These are phyloP conservation scores for Ricinus communis DNA, from an alignment of 345 rosid genomes.

Conservation along the genomic window DNA sequence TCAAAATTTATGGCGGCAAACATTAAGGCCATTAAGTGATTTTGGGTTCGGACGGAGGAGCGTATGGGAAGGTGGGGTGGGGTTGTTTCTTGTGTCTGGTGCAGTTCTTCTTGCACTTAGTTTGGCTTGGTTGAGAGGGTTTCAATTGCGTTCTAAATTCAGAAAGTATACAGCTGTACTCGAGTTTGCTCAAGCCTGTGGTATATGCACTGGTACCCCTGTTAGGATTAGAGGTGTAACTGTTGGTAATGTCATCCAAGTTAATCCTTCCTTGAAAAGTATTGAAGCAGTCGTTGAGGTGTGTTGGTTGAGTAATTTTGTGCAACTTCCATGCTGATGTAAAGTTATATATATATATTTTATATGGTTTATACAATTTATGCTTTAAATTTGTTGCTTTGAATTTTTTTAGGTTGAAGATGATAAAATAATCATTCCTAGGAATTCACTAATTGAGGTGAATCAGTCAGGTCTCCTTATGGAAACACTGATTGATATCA, in stretches of 20 bases:
- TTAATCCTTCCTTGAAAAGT: conserved; percentile 83
- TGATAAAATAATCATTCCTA: conserved; percentile 89
- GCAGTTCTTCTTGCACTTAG: conserved; percentile 76
- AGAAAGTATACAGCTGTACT: conserved; percentile 80
- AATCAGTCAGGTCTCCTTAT: conserved; percentile 98
- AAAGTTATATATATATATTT: too few relatives aligned
- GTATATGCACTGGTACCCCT: conserved; percentile 87
- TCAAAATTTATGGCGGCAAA: conserved; percentile 69
- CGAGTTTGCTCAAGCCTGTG: conserved; percentile 81
- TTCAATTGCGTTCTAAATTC: conserved; percentile 75
- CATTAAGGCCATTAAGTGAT: conserved; percentile 77
- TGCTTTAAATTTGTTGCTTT: conserved; percentile 4
- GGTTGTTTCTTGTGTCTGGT: conserved; percentile 88
- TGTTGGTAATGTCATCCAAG: conserved; percentile 85
- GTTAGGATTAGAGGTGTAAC: conserved; percentile 96
- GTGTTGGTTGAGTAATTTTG: conserved; percentile 14
- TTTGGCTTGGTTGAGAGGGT: conserved; percentile 90
- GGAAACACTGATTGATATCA: conserved; percentile 94
- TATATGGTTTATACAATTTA: background rate
- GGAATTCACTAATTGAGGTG: conserved; percentile 83
- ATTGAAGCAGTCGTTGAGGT: conserved; percentile 97
- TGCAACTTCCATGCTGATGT: background rate
- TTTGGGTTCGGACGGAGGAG: conserved; percentile 92
- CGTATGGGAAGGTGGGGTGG: conserved; percentile 99
- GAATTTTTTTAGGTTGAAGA: conserved; percentile 70